Percentiles rank a stretch among this genome's conserved stretches.
Evolutionary conservation across 1,139 yeast genomes (phyloP).

Genomic region (Sugiyamaella neomexicana): DNA sequence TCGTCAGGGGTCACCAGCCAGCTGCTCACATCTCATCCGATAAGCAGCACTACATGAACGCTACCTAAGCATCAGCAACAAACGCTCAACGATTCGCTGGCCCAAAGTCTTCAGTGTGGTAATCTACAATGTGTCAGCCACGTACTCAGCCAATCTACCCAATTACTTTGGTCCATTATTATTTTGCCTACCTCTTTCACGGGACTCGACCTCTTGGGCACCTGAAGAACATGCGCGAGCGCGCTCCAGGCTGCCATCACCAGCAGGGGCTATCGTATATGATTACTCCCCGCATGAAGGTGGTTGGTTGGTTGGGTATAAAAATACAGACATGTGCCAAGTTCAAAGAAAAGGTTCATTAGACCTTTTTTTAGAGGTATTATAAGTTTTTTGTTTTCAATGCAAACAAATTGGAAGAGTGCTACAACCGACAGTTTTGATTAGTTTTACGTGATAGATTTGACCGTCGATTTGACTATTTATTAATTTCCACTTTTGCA

Average conservation of each 20-base stretch:
- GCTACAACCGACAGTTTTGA: background rate
- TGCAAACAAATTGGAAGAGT: background rate
- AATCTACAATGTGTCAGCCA: too few relatives aligned
- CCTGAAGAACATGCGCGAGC: background rate
- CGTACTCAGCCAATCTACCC: too few relatives aligned
- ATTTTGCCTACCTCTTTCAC: too few relatives aligned
- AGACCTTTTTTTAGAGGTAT: background rate
- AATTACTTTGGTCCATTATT: too few relatives aligned
- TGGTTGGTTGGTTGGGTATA: background rate
- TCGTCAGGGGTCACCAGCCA: too few relatives aligned
- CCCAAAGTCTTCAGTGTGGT: too few relatives aligned
- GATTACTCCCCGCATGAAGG: background rate
- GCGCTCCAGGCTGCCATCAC: background rate
- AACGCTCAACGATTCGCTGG: too few relatives aligned
- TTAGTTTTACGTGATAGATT: background rate
- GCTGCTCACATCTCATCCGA: too few relatives aligned
- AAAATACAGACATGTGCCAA: background rate
- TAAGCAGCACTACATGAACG: too few relatives aligned
- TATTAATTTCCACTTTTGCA: too few relatives aligned
- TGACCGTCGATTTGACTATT: background rate
- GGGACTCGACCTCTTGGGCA: too few relatives aligned
- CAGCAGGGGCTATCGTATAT: background rate
- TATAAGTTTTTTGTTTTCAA: background rate
- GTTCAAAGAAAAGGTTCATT: background rate
- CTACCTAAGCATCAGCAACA: too few relatives aligned